Conservation (phyloP, 805 yeast genomes). For the Yarrowia osloensis region DNA sequence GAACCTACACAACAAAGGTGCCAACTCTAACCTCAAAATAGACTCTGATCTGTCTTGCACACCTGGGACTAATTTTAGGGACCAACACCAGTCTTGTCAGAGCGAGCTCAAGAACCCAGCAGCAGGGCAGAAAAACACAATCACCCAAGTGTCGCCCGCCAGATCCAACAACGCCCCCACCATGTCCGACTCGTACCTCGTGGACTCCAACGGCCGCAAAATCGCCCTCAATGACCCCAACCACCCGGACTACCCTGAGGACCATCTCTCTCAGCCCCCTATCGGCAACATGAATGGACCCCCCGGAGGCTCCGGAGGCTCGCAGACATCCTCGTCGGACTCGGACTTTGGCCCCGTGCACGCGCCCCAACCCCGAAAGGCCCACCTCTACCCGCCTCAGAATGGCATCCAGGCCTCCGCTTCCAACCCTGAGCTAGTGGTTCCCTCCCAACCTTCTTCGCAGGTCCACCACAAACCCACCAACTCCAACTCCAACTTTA, state of each 20-base stretch:
- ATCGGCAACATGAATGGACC: background rate
- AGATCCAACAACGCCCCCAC: background rate
- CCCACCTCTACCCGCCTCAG: background rate
- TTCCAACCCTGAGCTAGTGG: constrained; percentile 16
- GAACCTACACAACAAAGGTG: constrained; percentile 12
- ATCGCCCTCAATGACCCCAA: constrained; percentile 23
- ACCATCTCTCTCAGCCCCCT: background rate
- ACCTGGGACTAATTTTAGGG: constrained; percentile 7
- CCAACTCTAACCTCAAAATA: constrained; percentile 22
- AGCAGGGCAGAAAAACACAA: background rate
- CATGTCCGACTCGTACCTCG: constrained; percentile 24
- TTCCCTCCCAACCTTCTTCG: constrained; percentile 5
- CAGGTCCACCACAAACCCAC: constrained; percentile 10
- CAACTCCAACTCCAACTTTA: constrained; percentile 23
- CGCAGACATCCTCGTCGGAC: background rate
- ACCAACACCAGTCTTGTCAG: constrained; percentile 1
- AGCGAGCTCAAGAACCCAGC: background rate
- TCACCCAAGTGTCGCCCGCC: background rate
- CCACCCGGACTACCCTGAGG: constrained; percentile 8
- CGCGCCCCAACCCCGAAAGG: background rate
- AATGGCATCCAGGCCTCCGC: background rate
- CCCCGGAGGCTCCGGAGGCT: background rate
- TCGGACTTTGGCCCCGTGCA: background rate
- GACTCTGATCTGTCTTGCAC: constrained; percentile 14
- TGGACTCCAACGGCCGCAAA: constrained; percentile 24